phyloP scores from a whole-genome alignment of 768 basidiomycete genomes.

The Amanita phalloides region DNA sequence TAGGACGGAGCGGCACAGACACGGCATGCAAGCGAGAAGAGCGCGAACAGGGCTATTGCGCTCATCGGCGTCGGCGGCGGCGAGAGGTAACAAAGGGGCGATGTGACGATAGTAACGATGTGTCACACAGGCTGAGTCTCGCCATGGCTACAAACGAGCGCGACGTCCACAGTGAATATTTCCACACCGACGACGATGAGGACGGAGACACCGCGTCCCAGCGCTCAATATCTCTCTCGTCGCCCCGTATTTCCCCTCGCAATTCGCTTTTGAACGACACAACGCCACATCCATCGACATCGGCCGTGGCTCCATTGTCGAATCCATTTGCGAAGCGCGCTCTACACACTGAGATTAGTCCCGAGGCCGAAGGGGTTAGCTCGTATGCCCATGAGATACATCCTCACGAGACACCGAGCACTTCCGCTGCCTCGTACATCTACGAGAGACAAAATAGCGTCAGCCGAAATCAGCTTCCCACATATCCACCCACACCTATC shows the following conservation, averaged over 20 bases:
- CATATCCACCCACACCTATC: constrained; percentile 50
- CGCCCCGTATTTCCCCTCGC: constrained; percentile 45
- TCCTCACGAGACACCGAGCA: constrained; percentile 36
- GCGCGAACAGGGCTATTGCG: constrained; percentile 5
- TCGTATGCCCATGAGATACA: constrained; percentile 31
- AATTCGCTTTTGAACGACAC: constrained; percentile 18
- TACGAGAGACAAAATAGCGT: constrained; percentile 25
- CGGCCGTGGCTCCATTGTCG: constrained; percentile 10
- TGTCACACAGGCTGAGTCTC: constrained; percentile 7
- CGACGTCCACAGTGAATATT: constrained; percentile 18
- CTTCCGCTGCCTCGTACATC: constrained; percentile 40
- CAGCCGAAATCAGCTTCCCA: constrained; percentile 23
- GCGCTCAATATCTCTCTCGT: constrained; percentile 66
- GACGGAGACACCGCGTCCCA: constrained; percentile 75
- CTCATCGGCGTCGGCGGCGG: not conserved
- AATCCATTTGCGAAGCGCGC: constrained; percentile 26
- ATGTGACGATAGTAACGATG: not conserved
- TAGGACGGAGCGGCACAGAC: not conserved
- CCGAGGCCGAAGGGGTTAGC: constrained; percentile 43
- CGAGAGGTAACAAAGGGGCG: not conserved
- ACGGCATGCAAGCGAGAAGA: constrained; percentile 11
- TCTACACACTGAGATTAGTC: constrained; percentile 43
- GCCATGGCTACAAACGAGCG: constrained; percentile 17
- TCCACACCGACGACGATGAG: constrained; percentile 26
- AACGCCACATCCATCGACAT: not conserved